These are phyloP conservation scores for Neospermospora avenae DNA, from an alignment of 2,329 filamentous ascomycete genomes.

Conservation along the genomic window DNA sequence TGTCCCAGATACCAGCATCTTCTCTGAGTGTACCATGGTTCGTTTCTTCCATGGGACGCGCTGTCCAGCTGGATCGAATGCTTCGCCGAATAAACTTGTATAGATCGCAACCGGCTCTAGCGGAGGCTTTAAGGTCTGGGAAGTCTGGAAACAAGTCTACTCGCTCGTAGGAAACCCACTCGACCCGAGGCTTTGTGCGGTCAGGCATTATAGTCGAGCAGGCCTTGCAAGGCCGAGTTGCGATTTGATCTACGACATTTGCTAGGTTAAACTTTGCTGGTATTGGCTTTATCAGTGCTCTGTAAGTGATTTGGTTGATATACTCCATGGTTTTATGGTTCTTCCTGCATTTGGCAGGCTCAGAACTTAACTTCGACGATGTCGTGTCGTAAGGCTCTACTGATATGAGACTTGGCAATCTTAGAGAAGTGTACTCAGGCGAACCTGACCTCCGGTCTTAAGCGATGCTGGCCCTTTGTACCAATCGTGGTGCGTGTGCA, in stretches of 20 bases:
- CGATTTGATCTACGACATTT: neutral
- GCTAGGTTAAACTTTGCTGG: slow-evolving; percentile 2
- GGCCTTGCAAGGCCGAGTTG: neutral
- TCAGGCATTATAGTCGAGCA: neutral
- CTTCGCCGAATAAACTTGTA: slow-evolving; percentile 9
- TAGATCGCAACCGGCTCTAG: slow-evolving; percentile 1
- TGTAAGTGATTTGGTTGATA: neutral
- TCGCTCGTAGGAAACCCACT: slow-evolving; percentile 4
- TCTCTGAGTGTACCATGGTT: slow-evolving; percentile 1
- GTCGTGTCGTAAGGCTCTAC: no score
- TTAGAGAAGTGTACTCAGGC: no score
- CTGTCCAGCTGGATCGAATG: slow-evolving; percentile 9
- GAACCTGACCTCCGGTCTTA: no score
- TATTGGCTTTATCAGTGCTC: slow-evolving; percentile 4
- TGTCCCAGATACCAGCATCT: slow-evolving; percentile 3
- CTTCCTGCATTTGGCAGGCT: neutral
- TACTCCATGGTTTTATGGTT: neutral
- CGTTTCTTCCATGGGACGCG: slow-evolving; percentile 14
- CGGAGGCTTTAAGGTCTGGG: slow-evolving; percentile 6
- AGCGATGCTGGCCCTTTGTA: no score
- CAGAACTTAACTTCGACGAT: no score
- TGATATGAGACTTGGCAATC: no score
- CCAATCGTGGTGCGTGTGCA: no score
- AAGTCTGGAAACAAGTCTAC: slow-evolving; percentile 11
- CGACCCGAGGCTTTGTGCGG: neutral